Evolutionary conservation across 2,329 filamentous ascomycete genomes (phyloP).

Genomic region (Calycina marina): DNA sequence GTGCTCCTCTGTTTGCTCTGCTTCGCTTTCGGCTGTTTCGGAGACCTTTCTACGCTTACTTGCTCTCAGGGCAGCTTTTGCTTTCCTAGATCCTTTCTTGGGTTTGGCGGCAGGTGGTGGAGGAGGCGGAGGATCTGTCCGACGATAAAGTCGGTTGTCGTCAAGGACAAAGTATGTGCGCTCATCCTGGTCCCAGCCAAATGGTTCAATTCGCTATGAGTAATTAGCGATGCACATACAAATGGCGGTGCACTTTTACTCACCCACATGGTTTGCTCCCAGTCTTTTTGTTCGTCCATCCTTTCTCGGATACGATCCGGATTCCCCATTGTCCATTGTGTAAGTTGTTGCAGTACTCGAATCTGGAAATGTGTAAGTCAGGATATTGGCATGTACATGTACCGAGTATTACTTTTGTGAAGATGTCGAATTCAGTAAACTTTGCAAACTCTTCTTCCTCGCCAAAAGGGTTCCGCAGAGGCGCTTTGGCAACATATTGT

Average conservation of each 20-base stretch:
- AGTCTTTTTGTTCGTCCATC: constrained; percentile 70
- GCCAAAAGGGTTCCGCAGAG: constrained; percentile 73
- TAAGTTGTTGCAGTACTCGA: constrained; percentile 72
- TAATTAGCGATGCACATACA: not conserved
- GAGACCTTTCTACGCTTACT: constrained; percentile 58
- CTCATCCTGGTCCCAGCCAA: constrained; percentile 80
- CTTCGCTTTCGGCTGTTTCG: constrained; percentile 26
- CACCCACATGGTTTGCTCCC: constrained; percentile 75
- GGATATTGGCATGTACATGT: constrained; percentile 27
- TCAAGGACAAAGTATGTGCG: constrained; percentile 82
- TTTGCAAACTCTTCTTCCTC: constrained; percentile 54
- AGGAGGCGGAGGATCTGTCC: constrained; percentile 57
- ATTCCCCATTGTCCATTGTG: constrained; percentile 77
- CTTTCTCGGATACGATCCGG: constrained; percentile 75
- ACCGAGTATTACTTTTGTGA: constrained; percentile 49
- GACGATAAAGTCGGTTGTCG: constrained; percentile 82
- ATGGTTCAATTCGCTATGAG: constrained; percentile 57
- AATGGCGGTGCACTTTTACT: constrained; percentile 4
- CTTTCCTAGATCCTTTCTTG: constrained; percentile 51
- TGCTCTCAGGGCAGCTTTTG: constrained; percentile 46
- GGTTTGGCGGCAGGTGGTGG: constrained; percentile 41
- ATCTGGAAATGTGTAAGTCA: constrained; percentile 35
- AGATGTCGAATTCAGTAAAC: constrained; percentile 71
- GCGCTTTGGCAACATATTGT: constrained; percentile 73
- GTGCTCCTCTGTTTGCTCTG: constrained; percentile 25